phyloP scores from a whole-genome alignment of 2,329 filamentous ascomycete genomes.

The Alternaria atra region DNA sequence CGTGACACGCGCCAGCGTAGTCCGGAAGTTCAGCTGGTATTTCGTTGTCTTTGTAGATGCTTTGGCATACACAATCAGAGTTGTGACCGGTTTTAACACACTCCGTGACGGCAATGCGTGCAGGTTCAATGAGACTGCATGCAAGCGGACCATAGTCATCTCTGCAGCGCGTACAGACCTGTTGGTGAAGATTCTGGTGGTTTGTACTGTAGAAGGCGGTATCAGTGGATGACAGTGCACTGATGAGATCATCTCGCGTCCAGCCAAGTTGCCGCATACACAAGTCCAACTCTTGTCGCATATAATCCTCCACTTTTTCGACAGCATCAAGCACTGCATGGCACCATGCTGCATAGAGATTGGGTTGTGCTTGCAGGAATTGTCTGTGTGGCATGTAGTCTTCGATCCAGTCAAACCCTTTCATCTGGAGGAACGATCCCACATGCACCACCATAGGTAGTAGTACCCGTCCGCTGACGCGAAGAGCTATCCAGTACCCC shows the following conservation, averaged over 20 bases:
- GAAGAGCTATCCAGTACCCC: constrained; percentile 17
- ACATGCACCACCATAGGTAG: constrained; percentile 20
- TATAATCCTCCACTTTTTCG: constrained; percentile 2
- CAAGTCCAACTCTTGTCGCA: neutral
- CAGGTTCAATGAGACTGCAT: constrained; percentile 16
- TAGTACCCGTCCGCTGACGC: constrained; percentile 12
- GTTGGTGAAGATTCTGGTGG: too few relatives aligned
- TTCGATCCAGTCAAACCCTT: constrained; percentile 25
- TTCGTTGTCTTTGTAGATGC: neutral
- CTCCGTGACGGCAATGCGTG: constrained; percentile 17
- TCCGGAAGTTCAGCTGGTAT: neutral
- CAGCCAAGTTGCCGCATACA: neutral
- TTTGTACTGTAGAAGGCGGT: too few relatives aligned
- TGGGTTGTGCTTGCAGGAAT: constrained; percentile 16
- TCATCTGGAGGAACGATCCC: constrained; percentile 25
- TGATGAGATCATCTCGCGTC: neutral
- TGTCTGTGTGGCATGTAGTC: constrained; percentile 18
- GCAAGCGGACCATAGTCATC: constrained; percentile 6
- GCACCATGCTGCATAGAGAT: constrained; percentile 24
- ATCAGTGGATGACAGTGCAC: neutral
- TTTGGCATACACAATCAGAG: neutral
- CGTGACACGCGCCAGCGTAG: neutral
- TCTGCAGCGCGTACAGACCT: neutral
- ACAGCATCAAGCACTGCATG: constrained; percentile 14
- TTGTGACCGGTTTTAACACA: constrained; percentile 8